A percentile compares a stretch with the other conserved stretches of the same genome.
phyloP scores from a whole-genome alignment of 2,329 filamentous ascomycete genomes.

The Venturiaceae sp. region DNA sequence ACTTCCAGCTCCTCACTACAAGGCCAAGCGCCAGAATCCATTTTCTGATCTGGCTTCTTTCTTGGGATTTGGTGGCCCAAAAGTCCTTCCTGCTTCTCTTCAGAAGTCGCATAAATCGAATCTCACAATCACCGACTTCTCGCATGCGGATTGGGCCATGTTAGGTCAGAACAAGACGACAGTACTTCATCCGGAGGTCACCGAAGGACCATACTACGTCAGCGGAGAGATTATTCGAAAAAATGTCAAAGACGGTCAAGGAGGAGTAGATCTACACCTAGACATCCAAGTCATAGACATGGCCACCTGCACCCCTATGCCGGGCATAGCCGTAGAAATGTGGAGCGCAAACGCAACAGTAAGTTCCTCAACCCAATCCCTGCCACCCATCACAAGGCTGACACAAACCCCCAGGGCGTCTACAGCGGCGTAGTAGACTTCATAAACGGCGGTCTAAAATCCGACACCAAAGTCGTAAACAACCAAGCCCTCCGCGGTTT shows the following conservation, averaged over 20 bases:
- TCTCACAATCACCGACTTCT: constrained; percentile 17
- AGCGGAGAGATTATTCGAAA: constrained; percentile 40
- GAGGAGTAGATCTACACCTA: constrained; percentile 38
- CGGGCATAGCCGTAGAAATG: constrained; percentile 40
- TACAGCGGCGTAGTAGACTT: constrained; percentile 16
- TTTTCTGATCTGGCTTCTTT: background rate
- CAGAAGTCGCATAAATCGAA: constrained; percentile 11
- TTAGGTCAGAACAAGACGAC: constrained; percentile 23
- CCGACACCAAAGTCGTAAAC: constrained; percentile 21
- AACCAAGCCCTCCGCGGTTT: constrained; percentile 30
- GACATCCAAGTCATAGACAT: constrained; percentile 47
- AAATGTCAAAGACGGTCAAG: constrained; percentile 38
- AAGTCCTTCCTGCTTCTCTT: constrained; percentile 12
- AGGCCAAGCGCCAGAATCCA: background rate
- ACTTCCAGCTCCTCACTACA: background rate
- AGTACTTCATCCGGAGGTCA: constrained; percentile 22
- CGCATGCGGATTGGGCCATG: constrained; percentile 13
- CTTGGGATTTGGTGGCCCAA: background rate
- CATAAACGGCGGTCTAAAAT: constrained; percentile 29
- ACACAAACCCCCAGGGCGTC: constrained; percentile 17
- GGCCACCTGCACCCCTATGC: constrained; percentile 41
- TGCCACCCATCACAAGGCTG: background rate
- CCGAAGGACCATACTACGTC: constrained; percentile 30
- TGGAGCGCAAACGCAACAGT: constrained; percentile 32
- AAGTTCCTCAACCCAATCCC: background rate